phyloP scores from a whole-genome alignment of 1,284 basidiomycete species.

The Fistulinella cinereoalba region DNA sequence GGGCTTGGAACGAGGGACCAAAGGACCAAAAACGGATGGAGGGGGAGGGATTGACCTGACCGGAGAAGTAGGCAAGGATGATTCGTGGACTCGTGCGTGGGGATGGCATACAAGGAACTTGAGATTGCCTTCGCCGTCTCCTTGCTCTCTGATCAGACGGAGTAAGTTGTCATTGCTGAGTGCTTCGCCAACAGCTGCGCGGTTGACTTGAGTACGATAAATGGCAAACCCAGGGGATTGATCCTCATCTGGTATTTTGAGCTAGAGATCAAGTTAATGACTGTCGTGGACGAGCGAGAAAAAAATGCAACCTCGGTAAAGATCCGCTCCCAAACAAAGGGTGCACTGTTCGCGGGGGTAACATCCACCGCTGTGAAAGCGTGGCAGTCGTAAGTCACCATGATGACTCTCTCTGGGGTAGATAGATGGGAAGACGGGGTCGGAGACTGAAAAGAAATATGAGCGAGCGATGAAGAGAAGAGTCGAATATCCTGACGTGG shows the following conservation, averaged over 20 bases:
- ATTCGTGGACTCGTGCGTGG: conserved; percentile 58
- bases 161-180: conserved; percentile 68
- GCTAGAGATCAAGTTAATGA: conserved; percentile 41
- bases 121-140: conserved; percentile 72
- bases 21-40: conserved; percentile 40
- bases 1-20: conserved; percentile 46
- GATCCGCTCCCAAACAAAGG: conserved; percentile 80
- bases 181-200: conserved; percentile 68
- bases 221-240: conserved; percentile 68
- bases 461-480: conserved; percentile 3
- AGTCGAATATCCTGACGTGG: conserved; percentile 20
- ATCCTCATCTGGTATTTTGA: conserved; percentile 83
- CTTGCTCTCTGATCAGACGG: conserved; percentile 66
- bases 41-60: conserved; percentile 54
- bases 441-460: conserved; percentile 25
- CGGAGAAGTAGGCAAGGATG: conserved; percentile 40
- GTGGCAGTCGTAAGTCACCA: conserved; percentile 83
- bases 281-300: conserved; percentile 1
- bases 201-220: conserved; percentile 82
- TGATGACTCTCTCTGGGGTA: conserved; percentile 50
- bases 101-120: conserved; percentile 77
- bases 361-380: conserved; percentile 79
- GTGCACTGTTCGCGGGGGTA: conserved; percentile 62
- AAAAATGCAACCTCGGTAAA: conserved; percentile 74
- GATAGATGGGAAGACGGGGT: conserved; percentile 23